Conservation (phyloP, 805 yeast genomes). For the Clavispora fructus region DNA sequence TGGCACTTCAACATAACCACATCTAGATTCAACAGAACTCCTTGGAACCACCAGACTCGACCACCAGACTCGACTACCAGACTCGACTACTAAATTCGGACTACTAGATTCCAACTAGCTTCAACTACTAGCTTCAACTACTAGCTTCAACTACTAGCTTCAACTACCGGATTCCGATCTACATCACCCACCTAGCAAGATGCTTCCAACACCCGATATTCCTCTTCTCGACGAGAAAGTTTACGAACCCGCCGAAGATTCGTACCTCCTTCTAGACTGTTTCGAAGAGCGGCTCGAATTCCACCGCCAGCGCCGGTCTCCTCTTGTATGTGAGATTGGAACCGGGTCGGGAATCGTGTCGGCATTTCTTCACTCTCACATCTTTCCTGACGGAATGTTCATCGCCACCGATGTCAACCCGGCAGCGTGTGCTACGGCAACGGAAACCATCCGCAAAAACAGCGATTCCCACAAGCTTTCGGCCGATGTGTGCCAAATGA, state of each 20-base stretch:
- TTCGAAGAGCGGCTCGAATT: slow-evolving; percentile 47
- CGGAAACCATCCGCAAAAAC: slow-evolving; percentile 20
- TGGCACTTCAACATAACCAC: too few species aligned
- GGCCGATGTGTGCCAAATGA: slow-evolving; percentile 44
- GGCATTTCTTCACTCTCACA: slow-evolving; percentile 60
- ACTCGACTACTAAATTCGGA: too few species aligned
- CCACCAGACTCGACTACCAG: too few species aligned
- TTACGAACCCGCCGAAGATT: slow-evolving; percentile 94
- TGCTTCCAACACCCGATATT: slow-evolving; percentile 79
- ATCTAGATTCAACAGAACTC: too few species aligned
- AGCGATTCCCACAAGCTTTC: slow-evolving; percentile 3
- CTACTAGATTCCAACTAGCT: too few species aligned
- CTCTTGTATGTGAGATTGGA: slow-evolving; percentile 78
- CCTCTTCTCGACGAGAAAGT: slow-evolving; percentile 59
- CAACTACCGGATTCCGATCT: too few species aligned
- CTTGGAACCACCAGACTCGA: too few species aligned
- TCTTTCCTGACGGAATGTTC: slow-evolving; percentile 48
- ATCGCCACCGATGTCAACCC: slow-evolving; percentile 80
- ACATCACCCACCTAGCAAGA: slow-evolving; percentile 16
- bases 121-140: too few species aligned
- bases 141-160: too few species aligned
- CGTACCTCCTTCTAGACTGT: slow-evolving; percentile 76
- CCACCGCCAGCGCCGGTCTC: slow-evolving; percentile 16
- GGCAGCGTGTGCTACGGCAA: slow-evolving; percentile 54
- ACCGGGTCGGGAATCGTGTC: slow-evolving; percentile 89